phyloP scores from a whole-genome alignment of 208 protist genomes.

The Trypanosoma melophagium region DNA sequence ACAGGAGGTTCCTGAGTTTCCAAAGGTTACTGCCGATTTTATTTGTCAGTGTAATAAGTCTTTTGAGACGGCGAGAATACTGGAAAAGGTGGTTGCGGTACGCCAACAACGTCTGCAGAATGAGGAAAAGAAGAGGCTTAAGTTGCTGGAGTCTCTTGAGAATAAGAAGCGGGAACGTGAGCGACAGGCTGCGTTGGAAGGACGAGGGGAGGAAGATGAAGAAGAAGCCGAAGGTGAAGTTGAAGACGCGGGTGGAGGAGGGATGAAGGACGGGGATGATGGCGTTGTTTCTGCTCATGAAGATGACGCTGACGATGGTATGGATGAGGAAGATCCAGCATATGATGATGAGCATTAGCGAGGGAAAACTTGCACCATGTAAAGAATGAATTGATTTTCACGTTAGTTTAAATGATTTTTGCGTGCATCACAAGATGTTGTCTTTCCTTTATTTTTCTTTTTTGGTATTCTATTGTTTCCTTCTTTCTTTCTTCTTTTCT shows the following conservation, averaged over 20 bases:
- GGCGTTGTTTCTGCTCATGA: slow-evolving; percentile 22
- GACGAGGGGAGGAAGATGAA: slow-evolving; percentile 36
- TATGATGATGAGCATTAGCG: slow-evolving; percentile 3
- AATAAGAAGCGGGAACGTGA: slow-evolving; percentile 37
- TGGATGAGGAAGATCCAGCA: slow-evolving; percentile 24
- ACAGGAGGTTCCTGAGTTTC: slow-evolving; percentile 27
- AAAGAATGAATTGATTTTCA: no score
- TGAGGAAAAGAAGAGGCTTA: slow-evolving; percentile 29
- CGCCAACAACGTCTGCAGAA: slow-evolving; percentile 34
- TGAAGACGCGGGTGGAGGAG: slow-evolving; percentile 17
- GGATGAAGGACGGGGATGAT: slow-evolving; percentile 5
- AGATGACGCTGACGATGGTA: slow-evolving; percentile 19
- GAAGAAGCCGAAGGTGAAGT: slow-evolving; percentile 30
- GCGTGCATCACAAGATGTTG: not conserved
- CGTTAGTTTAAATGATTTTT: no score
- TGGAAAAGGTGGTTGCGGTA: slow-evolving; percentile 34
- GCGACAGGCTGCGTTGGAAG: slow-evolving; percentile 28
- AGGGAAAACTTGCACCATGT: slow-evolving; percentile 2
- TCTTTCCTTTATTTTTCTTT: not conserved
- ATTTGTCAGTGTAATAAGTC: slow-evolving; percentile 60
- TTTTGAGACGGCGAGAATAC: slow-evolving; percentile 34
- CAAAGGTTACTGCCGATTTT: slow-evolving; percentile 17
- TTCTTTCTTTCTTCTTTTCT: not conserved
- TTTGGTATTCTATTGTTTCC: not conserved
- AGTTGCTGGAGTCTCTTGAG: slow-evolving; percentile 32